Evolutionary conservation across 2,329 filamentous ascomycete genomes (phyloP).

Genomic region (Neoscytalidium dimidiatum): DNA sequence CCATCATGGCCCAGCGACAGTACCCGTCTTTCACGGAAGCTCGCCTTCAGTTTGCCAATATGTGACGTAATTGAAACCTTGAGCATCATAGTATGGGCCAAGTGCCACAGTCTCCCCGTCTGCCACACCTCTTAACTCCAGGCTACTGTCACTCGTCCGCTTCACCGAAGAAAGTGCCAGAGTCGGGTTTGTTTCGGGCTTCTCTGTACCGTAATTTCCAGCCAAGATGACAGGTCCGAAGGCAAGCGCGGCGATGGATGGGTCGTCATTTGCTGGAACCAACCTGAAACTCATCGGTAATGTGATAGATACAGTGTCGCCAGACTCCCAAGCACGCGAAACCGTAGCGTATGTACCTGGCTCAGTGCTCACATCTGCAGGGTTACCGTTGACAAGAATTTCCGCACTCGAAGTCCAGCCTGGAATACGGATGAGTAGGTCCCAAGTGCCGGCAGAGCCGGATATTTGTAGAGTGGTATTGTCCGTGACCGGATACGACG

Average conservation of each 20-base stretch:
- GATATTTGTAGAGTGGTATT: constrained; percentile 42
- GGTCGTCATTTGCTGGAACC: constrained; percentile 51
- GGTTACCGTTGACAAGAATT: constrained; percentile 47
- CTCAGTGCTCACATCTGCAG: constrained; percentile 24
- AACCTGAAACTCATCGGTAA: constrained; percentile 50
- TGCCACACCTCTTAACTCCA: constrained; percentile 26
- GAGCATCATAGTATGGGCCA: constrained; percentile 30
- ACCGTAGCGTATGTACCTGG: constrained; percentile 48
- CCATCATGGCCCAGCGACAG: too few relatives aligned
- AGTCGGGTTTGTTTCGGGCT: constrained; percentile 23
- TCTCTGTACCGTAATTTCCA: constrained; percentile 46
- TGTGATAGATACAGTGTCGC: constrained; percentile 47
- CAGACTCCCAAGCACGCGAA: constrained; percentile 44
- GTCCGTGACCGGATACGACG: constrained; percentile 46
- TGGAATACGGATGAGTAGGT: constrained; percentile 50
- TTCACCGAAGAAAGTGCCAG: constrained; percentile 25
- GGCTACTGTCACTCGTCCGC: constrained; percentile 18
- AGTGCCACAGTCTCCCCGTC: constrained; percentile 25
- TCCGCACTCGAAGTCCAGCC: constrained; percentile 45
- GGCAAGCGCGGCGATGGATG: constrained; percentile 46
- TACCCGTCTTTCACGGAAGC: neutral
- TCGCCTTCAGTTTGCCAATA: constrained; percentile 27
- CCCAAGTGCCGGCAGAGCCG: constrained; percentile 32
- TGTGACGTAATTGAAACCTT: constrained; percentile 30
- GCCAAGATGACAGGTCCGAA: constrained; percentile 51